Conservation (phyloP, 129 eudicot genomes). For the Artemisia argyi region DNA sequence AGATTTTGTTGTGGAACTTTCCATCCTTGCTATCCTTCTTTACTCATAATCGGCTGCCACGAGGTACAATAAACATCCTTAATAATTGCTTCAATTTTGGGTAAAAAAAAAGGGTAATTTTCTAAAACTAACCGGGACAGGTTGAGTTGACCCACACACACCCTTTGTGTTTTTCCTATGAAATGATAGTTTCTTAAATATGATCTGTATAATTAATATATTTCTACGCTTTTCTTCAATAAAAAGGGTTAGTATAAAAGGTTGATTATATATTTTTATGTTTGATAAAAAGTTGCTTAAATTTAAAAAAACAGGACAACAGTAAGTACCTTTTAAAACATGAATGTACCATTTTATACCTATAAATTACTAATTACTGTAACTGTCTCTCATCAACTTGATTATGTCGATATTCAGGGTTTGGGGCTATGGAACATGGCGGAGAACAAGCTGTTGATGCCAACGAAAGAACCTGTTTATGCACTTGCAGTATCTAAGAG, state of each 20-base stretch:
- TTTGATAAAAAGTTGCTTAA: no score
- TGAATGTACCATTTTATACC: not conserved
- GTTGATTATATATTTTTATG: no score
- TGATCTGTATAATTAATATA: not conserved
- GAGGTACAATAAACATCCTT: conserved; percentile 41
- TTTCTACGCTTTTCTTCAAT: not conserved
- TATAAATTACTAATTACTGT: no score
- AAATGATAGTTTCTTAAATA: not conserved
- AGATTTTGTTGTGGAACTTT: conserved; percentile 53
- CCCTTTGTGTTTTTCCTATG: not conserved
- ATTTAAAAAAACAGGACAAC: no score
- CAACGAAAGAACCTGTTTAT: conserved; percentile 42
- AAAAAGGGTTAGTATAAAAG: no score
- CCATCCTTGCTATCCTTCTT: conserved; percentile 52
- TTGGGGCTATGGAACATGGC: conserved; percentile 74
- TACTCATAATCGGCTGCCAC: conserved; percentile 55
- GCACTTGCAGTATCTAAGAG: conserved; percentile 47
- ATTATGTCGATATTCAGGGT: conserved; percentile 36
- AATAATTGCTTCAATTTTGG: not conserved
- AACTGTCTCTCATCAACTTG: not conserved
- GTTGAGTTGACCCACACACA: conserved; percentile 9
- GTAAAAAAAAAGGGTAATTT: not conserved
- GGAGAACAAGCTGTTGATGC: conserved; percentile 61
- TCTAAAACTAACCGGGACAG: not conserved
- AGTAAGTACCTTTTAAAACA: not conserved